Conservation (phyloP, 2,329 filamentous ascomycete genomes). For the Lasiodiplodia theobromae region DNA sequence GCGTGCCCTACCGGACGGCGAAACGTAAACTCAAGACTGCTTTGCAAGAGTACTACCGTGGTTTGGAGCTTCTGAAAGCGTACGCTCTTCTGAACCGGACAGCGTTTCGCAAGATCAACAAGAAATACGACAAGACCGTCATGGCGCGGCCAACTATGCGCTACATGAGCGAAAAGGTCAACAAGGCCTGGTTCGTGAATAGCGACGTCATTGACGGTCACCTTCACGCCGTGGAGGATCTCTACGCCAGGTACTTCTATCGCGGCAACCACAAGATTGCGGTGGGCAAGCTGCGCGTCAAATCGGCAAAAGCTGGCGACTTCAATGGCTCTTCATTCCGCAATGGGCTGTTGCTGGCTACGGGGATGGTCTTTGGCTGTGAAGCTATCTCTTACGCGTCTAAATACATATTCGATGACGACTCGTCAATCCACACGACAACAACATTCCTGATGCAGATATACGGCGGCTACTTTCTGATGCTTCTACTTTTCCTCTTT, state of each 20-base stretch:
- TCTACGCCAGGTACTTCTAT: conserved; percentile 95
- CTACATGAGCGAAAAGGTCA: conserved; percentile 92
- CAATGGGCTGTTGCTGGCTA: conserved; percentile 57
- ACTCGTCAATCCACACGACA: conserved; percentile 38
- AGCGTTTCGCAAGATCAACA: conserved; percentile 96
- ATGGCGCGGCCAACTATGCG: conserved; percentile 77
- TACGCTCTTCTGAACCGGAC: conserved; percentile 90
- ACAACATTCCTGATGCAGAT: conserved; percentile 69
- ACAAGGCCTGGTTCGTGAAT: conserved; percentile 87
- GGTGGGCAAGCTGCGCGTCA: conserved; percentile 81
- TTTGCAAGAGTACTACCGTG: conserved; percentile 90
- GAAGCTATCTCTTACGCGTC: conserved; percentile 52
- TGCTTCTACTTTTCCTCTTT: conserved; percentile 79
- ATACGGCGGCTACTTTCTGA: conserved; percentile 90
- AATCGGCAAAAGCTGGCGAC: conserved; percentile 65
- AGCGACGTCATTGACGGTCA: conserved; percentile 84
- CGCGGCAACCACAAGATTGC: conserved; percentile 92
- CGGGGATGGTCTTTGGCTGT: conserved; percentile 52
- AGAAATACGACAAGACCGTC: conserved; percentile 95
- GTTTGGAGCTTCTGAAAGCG: conserved; percentile 88
- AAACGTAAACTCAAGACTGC: conserved; percentile 93
- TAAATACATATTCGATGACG: conserved; percentile 38
- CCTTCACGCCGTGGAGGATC: conserved; percentile 82
- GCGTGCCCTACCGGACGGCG: conserved; percentile 83
- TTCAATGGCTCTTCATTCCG: conserved; percentile 67